Evolutionary conservation across 176 grass and related monocot species (phyloP).

Genomic region (Oryza meyeriana): DNA sequence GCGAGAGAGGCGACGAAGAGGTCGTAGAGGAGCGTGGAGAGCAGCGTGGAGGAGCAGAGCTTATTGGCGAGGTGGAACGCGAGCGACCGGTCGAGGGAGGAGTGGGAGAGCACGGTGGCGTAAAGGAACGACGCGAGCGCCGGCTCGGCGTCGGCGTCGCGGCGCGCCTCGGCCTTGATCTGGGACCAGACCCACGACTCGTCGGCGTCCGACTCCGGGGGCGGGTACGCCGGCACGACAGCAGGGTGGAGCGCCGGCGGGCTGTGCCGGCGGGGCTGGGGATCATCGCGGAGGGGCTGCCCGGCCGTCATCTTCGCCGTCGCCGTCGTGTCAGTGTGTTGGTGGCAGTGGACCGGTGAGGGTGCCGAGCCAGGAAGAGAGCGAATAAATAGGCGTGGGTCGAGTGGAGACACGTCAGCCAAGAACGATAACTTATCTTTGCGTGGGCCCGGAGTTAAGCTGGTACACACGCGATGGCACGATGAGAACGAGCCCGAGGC

Average conservation of each 20-base stretch:
- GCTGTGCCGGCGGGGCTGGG: neutral
- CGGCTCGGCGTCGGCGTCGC: constrained; percentile 86
- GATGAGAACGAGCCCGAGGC: neutral
- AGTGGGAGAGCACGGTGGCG: constrained; percentile 87
- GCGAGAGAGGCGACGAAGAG: constrained; percentile 69
- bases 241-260: constrained; percentile 24
- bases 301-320: constrained; percentile 43
- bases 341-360: neutral
- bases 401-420: neutral
- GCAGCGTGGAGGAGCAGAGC: constrained; percentile 87
- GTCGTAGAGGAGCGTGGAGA: constrained; percentile 89
- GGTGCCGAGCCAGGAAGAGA: neutral
- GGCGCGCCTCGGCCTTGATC: constrained; percentile 83
- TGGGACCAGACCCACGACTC: constrained; percentile 89
- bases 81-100: constrained; percentile 66
- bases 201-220: constrained; percentile 68
- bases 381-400: neutral
- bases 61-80: constrained; percentile 97
- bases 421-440: neutral
- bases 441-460: neutral
- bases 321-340: neutral
- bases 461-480: neutral
- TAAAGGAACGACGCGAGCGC: constrained; percentile 83
- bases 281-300: constrained; percentile 24
- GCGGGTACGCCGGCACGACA: constrained; percentile 50